Evolutionary conservation across 1,139 yeast species (phyloP).

Genomic region (Saccharomyces hybrid): DNA sequence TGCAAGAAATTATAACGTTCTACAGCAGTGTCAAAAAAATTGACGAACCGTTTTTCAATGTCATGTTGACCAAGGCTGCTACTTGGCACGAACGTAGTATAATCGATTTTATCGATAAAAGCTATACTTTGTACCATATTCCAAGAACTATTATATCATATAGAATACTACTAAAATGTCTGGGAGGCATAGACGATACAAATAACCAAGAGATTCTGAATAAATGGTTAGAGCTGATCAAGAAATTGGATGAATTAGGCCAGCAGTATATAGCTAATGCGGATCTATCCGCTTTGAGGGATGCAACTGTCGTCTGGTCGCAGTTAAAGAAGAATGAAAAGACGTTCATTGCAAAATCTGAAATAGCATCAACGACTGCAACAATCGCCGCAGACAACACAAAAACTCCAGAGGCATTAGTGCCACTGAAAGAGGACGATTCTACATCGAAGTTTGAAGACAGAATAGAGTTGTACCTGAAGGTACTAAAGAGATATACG

Average conservation of each 20-base stretch:
- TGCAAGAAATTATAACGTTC: constrained; percentile 39
- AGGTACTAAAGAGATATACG: constrained; percentile 45
- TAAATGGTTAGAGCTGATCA: too few relatives aligned
- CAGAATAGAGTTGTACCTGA: constrained; percentile 49
- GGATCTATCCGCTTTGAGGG: constrained; percentile 76
- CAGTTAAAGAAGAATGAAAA: neutral
- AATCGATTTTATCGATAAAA: constrained; percentile 53
- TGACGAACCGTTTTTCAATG: too few relatives aligned
- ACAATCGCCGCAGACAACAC: neutral
- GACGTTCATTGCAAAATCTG: neutral
- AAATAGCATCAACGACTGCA: neutral
- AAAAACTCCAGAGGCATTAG: neutral
- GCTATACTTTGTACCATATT: constrained; percentile 52
- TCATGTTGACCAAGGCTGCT: too few relatives aligned
- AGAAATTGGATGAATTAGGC: too few relatives aligned
- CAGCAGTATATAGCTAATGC: too few relatives aligned
- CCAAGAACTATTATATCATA: constrained; percentile 66
- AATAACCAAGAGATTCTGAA: constrained; percentile 46
- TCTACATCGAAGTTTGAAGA: constrained; percentile 21
- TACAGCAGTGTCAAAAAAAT: constrained; percentile 52
- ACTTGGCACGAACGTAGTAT: too few relatives aligned
- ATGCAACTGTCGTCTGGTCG: constrained; percentile 53
- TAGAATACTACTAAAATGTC: constrained; percentile 67
- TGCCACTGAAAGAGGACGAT: neutral
- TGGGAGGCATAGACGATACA: constrained; percentile 52